These are phyloP conservation scores for Puccinia triticina DNA, from an alignment of 1,284 basidiomycete species.

Conservation along the genomic window DNA sequence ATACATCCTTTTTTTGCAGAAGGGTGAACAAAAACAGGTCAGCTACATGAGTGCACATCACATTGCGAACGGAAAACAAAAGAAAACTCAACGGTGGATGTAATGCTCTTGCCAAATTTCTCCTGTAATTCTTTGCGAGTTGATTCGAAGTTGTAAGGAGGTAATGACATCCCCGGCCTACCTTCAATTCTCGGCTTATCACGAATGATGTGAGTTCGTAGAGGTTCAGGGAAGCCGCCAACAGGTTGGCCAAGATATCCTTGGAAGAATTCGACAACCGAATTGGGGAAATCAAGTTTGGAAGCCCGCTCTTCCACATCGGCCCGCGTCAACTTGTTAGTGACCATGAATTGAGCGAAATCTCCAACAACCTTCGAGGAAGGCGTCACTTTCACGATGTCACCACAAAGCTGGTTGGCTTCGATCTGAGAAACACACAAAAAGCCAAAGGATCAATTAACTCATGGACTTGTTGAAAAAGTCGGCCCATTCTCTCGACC, in stretches of 20 bases:
- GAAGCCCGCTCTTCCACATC: slow-evolving; percentile 85
- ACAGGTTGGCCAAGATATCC: slow-evolving; percentile 88
- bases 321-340: slow-evolving; percentile 83
- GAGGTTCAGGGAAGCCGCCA: slow-evolving; percentile 97
- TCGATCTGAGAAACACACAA: slow-evolving; percentile 49
- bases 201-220: slow-evolving; percentile 87
- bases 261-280: slow-evolving; percentile 65
- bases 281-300: slow-evolving; percentile 88
- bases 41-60: neutral
- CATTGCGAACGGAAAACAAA: neutral
- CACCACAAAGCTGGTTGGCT: slow-evolving; percentile 75
- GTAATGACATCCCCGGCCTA: slow-evolving; percentile 84
- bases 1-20: slow-evolving; percentile 70
- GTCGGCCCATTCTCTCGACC: neutral
- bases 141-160: slow-evolving; percentile 90
- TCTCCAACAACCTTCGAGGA: slow-evolving; percentile 99
- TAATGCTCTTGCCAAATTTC: slow-evolving; percentile 93
- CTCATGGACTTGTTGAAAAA: neutral
- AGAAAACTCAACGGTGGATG: slow-evolving; percentile 66
- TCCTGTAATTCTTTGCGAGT: slow-evolving; percentile 88
- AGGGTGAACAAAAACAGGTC: neutral
- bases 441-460: neutral
- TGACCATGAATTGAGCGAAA: slow-evolving; percentile 95
- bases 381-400: slow-evolving; percentile 98
- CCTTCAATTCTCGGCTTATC: slow-evolving; percentile 90